Conservation (phyloP, 2,329 filamentous ascomycete species). For the Fusarium paranaense region DNA sequence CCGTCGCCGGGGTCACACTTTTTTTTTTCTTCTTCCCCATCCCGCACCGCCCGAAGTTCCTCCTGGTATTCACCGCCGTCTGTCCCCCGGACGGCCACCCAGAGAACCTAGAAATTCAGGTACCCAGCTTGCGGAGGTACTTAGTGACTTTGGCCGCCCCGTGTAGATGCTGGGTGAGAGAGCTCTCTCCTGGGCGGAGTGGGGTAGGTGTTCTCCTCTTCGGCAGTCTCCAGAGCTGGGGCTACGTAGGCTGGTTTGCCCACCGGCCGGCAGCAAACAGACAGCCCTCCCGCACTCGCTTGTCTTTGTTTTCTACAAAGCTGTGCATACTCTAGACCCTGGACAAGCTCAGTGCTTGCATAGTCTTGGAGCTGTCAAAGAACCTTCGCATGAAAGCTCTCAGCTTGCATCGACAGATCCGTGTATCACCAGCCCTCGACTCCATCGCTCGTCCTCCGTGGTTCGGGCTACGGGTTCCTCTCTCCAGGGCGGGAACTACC, state of each 20-base stretch:
- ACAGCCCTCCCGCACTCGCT: background rate
- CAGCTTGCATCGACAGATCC: background rate
- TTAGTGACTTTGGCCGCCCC: background rate
- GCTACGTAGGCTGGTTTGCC: constrained; percentile 2
- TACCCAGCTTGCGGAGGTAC: constrained; percentile 10
- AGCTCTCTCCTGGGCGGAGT: background rate
- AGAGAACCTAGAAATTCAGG: constrained; percentile 14
- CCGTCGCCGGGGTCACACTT: constrained; percentile 15
- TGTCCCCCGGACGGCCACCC: constrained; percentile 16
- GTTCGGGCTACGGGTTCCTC: background rate
- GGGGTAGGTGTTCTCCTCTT: background rate
- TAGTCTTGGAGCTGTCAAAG: background rate
- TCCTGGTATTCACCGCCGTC: constrained; percentile 33
- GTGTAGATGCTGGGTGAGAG: background rate
- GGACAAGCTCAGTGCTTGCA: background rate
- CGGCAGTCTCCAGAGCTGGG: constrained; percentile 16
- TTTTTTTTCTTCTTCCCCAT: constrained; percentile 5
- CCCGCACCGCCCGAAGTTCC: constrained; percentile 25
- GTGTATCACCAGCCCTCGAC: background rate
- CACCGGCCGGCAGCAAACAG: background rate
- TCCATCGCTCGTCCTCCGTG: background rate
- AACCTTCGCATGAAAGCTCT: background rate
- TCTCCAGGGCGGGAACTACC: background rate
- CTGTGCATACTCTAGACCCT: background rate
- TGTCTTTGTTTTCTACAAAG: background rate